Evolutionary conservation across 1,284 basidiomycete species (phyloP).

Genomic region (Paramarasmius palmivorus): DNA sequence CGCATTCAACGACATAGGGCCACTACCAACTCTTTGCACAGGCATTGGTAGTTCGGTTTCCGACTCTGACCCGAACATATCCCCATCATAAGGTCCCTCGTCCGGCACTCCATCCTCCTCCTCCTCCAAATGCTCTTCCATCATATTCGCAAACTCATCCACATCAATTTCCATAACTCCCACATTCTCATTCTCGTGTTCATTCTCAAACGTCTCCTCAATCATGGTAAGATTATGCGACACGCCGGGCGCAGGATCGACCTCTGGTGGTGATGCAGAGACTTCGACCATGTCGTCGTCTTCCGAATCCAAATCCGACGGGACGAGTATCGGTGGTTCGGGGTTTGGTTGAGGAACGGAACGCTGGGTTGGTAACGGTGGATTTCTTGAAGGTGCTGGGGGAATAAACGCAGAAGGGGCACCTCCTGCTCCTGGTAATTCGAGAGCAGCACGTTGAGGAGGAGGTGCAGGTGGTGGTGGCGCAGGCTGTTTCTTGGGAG

Average conservation of each 20-base stretch:
- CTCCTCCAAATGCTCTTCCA: constrained; percentile 44
- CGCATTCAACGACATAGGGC: background rate
- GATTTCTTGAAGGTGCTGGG: constrained; percentile 17
- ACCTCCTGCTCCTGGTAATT: constrained; percentile 16
- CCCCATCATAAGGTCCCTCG: constrained; percentile 22
- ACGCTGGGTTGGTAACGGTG: constrained; percentile 2
- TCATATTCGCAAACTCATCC: constrained; percentile 48
- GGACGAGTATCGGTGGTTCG: constrained; percentile 22
- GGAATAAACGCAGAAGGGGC: constrained; percentile 6
- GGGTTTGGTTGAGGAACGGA: constrained; percentile 10
- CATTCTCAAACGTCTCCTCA: constrained; percentile 32
- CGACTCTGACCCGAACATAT: constrained; percentile 17
- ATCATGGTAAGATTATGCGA: constrained; percentile 15
- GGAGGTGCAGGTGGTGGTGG: constrained; percentile 24
- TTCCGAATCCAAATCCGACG: constrained; percentile 47
- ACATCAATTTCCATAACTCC: constrained; percentile 47
- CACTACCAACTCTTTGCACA: background rate
- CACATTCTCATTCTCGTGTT: constrained; percentile 25
- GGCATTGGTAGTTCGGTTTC: background rate
- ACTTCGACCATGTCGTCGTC: constrained; percentile 59
- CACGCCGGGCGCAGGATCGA: constrained; percentile 10
- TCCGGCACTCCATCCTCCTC: constrained; percentile 17
- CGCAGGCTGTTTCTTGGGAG: constrained; percentile 1
- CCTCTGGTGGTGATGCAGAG: constrained; percentile 11
- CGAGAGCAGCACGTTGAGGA: constrained; percentile 17